Conservation (phyloP, 306 rosid genomes). For the Potentilla sterilis region DNA sequence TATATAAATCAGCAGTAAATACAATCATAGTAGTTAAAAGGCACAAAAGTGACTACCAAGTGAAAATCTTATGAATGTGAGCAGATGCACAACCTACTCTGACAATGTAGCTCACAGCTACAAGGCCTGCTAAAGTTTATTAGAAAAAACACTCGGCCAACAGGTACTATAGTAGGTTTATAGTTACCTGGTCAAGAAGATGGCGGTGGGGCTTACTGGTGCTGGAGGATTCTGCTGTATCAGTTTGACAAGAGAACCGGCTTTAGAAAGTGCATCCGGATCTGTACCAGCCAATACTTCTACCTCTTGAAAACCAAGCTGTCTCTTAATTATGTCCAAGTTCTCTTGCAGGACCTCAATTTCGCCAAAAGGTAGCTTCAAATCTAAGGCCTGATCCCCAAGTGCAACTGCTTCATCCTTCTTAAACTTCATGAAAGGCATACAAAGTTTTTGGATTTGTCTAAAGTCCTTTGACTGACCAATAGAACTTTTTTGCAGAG, state of each 20-base stretch:
- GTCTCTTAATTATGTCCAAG: conserved; percentile 78
- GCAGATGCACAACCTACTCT: too few relatives aligned
- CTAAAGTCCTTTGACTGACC: conserved; percentile 60
- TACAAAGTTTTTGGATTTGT: conserved; percentile 66
- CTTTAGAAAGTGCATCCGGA: conserved; percentile 55
- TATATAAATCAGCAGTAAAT: too few relatives aligned
- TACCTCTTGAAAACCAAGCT: conserved; percentile 68
- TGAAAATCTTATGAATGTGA: too few relatives aligned
- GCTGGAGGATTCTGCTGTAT: conserved; percentile 75
- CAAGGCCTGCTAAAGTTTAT: neutral
- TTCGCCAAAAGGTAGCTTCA: conserved; percentile 87
- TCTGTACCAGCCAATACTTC: conserved; percentile 62
- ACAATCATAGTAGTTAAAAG: too few relatives aligned
- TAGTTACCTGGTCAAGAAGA: conserved; percentile 35
- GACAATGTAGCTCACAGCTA: neutral
- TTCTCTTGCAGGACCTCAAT: conserved; percentile 80
- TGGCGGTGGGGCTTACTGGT: conserved; percentile 85
- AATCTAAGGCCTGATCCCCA: conserved; percentile 71
- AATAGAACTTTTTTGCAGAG: conserved; percentile 54
- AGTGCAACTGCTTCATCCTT: conserved; percentile 68
- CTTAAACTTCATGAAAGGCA: conserved; percentile 89
- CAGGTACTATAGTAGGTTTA: neutral
- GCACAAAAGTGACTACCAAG: too few relatives aligned
- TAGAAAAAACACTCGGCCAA: too few relatives aligned
- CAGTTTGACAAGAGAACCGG: conserved; percentile 57